Evolutionary conservation across 2,329 filamentous ascomycete species (phyloP).

Genomic region (Ophiostoma novo-ulmi): DNA sequence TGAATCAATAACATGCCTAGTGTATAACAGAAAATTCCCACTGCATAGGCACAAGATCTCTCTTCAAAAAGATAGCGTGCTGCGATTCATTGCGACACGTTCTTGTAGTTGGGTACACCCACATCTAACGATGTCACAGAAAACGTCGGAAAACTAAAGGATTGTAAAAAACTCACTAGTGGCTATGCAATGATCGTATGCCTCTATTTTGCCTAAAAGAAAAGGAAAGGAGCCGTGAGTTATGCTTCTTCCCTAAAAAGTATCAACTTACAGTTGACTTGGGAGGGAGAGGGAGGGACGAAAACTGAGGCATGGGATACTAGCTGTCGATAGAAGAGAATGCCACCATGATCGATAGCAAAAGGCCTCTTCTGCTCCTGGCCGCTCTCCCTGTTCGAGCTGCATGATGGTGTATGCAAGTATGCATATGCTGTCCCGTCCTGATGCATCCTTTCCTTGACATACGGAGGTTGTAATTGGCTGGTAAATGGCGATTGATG

Average conservation of each 20-base stretch:
- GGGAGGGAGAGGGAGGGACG: neutral
- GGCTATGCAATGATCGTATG: neutral
- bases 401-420: constrained; percentile 1
- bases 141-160: neutral
- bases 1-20: neutral
- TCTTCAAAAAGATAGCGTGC: neutral
- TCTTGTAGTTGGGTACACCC: neutral
- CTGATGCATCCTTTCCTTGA: neutral
- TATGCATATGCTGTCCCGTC: constrained; percentile 14
- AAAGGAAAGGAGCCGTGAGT: neutral
- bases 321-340: too few species aligned
- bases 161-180: neutral
- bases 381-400: neutral
- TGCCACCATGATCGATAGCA: neutral
- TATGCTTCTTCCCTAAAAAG: neutral
- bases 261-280: neutral
- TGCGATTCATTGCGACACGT: neutral
- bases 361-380: neutral
- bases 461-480: neutral
- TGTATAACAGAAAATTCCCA: neutral
- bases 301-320: too few species aligned
- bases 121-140: neutral
- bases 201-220: neutral
- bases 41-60: neutral
- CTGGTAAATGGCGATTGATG: neutral